Percentiles rank a stretch among this genome's conserved stretches.
phyloP scores from a whole-genome alignment of 2,329 filamentous ascomycete genomes.

The Fusarium acutatum region DNA sequence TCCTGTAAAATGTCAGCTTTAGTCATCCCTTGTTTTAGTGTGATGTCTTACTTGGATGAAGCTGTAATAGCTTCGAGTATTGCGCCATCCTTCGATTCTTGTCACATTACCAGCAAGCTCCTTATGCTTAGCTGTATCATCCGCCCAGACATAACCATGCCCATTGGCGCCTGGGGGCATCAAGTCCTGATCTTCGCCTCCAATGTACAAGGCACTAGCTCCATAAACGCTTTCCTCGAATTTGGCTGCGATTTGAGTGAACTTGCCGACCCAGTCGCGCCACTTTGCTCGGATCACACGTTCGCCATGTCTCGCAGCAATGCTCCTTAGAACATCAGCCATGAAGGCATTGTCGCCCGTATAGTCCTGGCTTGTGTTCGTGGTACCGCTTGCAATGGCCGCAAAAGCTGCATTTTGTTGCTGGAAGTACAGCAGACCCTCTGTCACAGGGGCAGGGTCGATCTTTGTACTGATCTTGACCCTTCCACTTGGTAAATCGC shows the following conservation, averaged over 20 bases:
- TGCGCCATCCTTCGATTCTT: constrained; percentile 95
- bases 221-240: constrained; percentile 98
- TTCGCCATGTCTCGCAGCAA: constrained; percentile 86
- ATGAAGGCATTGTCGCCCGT: constrained; percentile 93
- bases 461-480: constrained; percentile 95
- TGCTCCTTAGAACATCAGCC: constrained; percentile 82
- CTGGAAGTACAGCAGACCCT: constrained; percentile 88
- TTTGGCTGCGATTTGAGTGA: constrained; percentile 88
- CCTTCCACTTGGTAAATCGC: constrained; percentile 88
- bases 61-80: constrained; percentile 93
- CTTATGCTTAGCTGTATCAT: constrained; percentile 80
- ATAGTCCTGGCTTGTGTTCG: constrained; percentile 65
- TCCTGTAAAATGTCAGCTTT: constrained; percentile 57
- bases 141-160: constrained; percentile 95
- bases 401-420: constrained; percentile 73
- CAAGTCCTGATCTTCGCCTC: constrained; percentile 74
- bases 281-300: constrained; percentile 91
- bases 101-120: constrained; percentile 93
- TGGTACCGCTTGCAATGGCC: constrained; percentile 54
- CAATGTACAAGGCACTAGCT: constrained; percentile 87
- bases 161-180: constrained; percentile 70
- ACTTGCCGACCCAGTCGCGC: constrained; percentile 93
- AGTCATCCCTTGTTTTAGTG: not conserved
- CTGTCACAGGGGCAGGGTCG: constrained; percentile 80
- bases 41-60: constrained; percentile 77